phyloP scores from a whole-genome alignment of 768 basidiomycete species.

The Boletellus emodensis region DNA sequence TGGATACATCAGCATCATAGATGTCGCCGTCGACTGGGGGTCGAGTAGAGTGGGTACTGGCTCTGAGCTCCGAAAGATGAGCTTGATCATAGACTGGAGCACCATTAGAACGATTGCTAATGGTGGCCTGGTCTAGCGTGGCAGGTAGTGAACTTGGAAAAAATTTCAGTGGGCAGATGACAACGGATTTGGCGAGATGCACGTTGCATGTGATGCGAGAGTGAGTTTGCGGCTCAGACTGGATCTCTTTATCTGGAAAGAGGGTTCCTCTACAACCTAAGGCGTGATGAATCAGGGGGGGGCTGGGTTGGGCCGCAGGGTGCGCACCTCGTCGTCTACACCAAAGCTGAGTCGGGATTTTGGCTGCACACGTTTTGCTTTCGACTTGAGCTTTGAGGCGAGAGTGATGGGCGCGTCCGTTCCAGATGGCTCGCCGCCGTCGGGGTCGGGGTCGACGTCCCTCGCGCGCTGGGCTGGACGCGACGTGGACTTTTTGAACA shows the following conservation, averaged over 20 bases:
- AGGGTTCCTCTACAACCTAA: slow-evolving; percentile 57
- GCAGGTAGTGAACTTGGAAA: slow-evolving; percentile 36
- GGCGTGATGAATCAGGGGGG: slow-evolving; percentile 26
- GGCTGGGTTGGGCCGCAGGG: slow-evolving; percentile 9
- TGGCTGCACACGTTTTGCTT: slow-evolving; percentile 59
- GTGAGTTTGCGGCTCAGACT: slow-evolving; percentile 64
- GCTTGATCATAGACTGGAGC: slow-evolving; percentile 68
- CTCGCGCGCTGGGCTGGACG: slow-evolving; percentile 40
- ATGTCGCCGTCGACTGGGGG: slow-evolving; percentile 37
- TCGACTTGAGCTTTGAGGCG: slow-evolving; percentile 67
- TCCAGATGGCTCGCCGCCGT: background rate
- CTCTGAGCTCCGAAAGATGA: slow-evolving; percentile 74
- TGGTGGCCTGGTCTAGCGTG: slow-evolving; percentile 52
- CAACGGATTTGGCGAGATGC: slow-evolving; percentile 6
- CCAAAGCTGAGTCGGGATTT: slow-evolving; percentile 79
- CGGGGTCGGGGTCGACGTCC: slow-evolving; percentile 36
- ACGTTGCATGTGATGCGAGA: slow-evolving; percentile 55
- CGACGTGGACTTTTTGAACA: slow-evolving; percentile 42
- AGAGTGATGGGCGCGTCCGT: slow-evolving; percentile 53
- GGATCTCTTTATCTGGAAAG: slow-evolving; percentile 80
- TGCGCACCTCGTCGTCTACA: slow-evolving; percentile 57
- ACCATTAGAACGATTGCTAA: slow-evolving; percentile 40
- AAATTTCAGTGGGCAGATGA: slow-evolving; percentile 5
- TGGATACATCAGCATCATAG: slow-evolving; percentile 49
- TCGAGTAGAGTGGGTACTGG: slow-evolving; percentile 61